phyloP scores from a whole-genome alignment of 164 flowering plant genomes.

The Liriodendron chinense region DNA sequence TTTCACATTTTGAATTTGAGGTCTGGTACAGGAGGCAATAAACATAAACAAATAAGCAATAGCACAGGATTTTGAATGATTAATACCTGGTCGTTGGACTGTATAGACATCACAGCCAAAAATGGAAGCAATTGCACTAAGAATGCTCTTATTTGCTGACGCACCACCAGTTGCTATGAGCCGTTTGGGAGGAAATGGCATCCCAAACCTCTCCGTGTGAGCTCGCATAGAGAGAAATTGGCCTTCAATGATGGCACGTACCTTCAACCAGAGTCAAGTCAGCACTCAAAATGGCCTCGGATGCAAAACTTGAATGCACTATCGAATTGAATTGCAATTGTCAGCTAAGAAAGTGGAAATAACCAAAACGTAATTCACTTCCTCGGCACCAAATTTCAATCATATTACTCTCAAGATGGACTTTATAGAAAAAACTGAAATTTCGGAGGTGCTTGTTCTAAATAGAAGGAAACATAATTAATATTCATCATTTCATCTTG shows the following conservation, averaged over 20 bases:
- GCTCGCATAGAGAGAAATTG: slow-evolving; percentile 89
- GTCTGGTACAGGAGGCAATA: neutral
- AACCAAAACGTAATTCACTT: too few relatives aligned
- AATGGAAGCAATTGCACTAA: slow-evolving; percentile 59
- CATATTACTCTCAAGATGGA: too few relatives aligned
- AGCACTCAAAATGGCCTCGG: neutral
- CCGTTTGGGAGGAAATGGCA: slow-evolving; percentile 90
- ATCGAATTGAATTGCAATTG: too few relatives aligned
- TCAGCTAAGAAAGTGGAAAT: too few relatives aligned
- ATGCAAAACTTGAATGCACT: neutral
- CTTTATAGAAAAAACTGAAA: too few relatives aligned
- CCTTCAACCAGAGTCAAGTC: slow-evolving; percentile 38
- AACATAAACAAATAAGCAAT: too few relatives aligned
- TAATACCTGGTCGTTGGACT: slow-evolving; percentile 73
- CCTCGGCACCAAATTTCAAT: too few relatives aligned
- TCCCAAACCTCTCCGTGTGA: slow-evolving; percentile 86
- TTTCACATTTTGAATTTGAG: neutral
- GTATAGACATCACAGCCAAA: slow-evolving; percentile 86
- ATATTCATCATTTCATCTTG: neutral
- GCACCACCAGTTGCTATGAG: slow-evolving; percentile 99
- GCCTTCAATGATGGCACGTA: slow-evolving; percentile 85
- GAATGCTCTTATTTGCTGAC: slow-evolving; percentile 74
- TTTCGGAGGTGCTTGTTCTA: too few relatives aligned
- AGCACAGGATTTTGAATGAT: neutral
- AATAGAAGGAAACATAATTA: too few relatives aligned